Conservation (phyloP, 2,329 filamentous ascomycete species). For the Alternaria sp. region DNA sequence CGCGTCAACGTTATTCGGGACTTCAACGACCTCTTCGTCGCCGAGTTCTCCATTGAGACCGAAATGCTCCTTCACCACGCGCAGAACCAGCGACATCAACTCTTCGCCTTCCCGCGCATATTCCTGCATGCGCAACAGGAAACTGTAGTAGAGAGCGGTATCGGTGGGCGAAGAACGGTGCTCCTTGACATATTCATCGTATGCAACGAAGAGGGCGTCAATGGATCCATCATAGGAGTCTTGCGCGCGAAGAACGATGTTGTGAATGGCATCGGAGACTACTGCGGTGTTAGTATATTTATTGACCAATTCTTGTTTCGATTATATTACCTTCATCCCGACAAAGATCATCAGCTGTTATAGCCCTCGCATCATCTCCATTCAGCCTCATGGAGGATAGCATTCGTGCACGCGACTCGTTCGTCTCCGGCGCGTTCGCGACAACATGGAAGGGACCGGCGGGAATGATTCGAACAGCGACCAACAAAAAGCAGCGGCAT, state of each 20-base stretch:
- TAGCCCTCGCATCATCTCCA: slow-evolving; percentile 48
- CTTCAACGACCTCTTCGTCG: slow-evolving; percentile 50
- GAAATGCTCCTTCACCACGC: slow-evolving; percentile 62
- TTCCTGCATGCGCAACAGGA: slow-evolving; percentile 73
- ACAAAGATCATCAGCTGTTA: slow-evolving; percentile 42
- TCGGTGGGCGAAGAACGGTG: slow-evolving; percentile 74
- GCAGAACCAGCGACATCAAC: slow-evolving; percentile 74
- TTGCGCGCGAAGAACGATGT: slow-evolving; percentile 76
- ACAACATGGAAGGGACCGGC: slow-evolving; percentile 45
- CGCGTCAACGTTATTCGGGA: slow-evolving; percentile 40
- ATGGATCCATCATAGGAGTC: slow-evolving; percentile 68
- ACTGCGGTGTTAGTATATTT: slow-evolving; percentile 11
- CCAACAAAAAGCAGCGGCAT: slow-evolving; percentile 11
- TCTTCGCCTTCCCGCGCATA: slow-evolving; percentile 27
- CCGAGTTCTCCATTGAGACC: slow-evolving; percentile 69
- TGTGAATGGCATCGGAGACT: slow-evolving; percentile 82
- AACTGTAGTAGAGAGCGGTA: slow-evolving; percentile 76
- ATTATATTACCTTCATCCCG: neutral
- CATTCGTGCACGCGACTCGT: slow-evolving; percentile 50
- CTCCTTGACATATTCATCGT: slow-evolving; percentile 75
- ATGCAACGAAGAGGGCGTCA: slow-evolving; percentile 80
- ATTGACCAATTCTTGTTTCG: too few relatives aligned
- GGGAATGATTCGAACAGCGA: slow-evolving; percentile 4
- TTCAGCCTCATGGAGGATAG: slow-evolving; percentile 48
- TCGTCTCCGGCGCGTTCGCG: slow-evolving; percentile 48